Percentiles rank a stretch among this genome's conserved stretches.
Conservation (phyloP, 164 flowering plant species). For the Stephania yunnanensis region DNA sequence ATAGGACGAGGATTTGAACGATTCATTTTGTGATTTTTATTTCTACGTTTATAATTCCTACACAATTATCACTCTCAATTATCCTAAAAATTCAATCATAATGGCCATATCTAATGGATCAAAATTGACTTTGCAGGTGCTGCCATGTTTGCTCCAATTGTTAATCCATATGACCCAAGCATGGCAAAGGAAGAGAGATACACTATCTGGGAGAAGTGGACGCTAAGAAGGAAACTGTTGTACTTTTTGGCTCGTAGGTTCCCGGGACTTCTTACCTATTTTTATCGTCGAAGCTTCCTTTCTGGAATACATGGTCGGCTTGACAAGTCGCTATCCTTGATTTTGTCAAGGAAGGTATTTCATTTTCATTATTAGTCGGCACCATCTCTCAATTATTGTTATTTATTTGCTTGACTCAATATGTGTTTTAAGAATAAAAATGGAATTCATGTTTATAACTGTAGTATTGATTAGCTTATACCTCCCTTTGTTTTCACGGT, state of each 20-base stretch:
- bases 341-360: slow-evolving; percentile 54
- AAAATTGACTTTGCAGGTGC: slow-evolving; percentile 53
- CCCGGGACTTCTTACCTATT: slow-evolving; percentile 58
- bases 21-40: too few species aligned
- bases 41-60: too few species aligned
- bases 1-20: too few species aligned
- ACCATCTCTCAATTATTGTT: not conserved
- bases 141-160: slow-evolving; percentile 72
- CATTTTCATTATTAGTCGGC: not conserved
- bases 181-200: slow-evolving; percentile 78
- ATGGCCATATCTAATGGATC: not conserved
- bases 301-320: slow-evolving; percentile 72
- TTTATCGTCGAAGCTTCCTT: slow-evolving; percentile 64
- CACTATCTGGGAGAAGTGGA: slow-evolving; percentile 72
- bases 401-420: not conserved
- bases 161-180: slow-evolving; percentile 81
- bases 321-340: slow-evolving; percentile 64
- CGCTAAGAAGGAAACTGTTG: slow-evolving; percentile 56
- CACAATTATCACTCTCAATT: too few species aligned
- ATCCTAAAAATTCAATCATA: not conserved
- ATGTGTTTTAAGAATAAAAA: not conserved
- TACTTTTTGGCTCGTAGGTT: slow-evolving; percentile 65
- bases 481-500: not conserved
- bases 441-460: not conserved
- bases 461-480: not conserved